A percentile compares a stretch with the other conserved stretches of the same genome.
phyloP scores from a whole-genome alignment of 1,139 yeast species.

The Suhomyces chickasaworum region DNA sequence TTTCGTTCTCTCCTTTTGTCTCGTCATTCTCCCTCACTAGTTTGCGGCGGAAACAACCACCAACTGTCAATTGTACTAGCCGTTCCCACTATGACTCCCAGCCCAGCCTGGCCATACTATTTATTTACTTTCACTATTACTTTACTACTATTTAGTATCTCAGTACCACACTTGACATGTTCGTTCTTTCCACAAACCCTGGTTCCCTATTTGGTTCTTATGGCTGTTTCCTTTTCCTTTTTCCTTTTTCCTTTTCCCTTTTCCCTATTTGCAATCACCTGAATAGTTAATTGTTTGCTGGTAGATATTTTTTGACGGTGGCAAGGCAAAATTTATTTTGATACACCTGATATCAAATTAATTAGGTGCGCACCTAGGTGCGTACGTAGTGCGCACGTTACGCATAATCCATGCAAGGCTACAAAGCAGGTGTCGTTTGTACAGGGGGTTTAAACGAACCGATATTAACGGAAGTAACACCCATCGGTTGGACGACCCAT shows the following conservation, averaged over 20 bases:
- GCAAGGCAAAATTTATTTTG: slow-evolving; percentile 9
- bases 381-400: slow-evolving; percentile 8
- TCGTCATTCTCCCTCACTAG: no score
- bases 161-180: background rate
- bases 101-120: no score
- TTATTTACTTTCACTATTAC: no score
- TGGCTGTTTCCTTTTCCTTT: no score
- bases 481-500: no score
- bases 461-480: slow-evolving; percentile 1
- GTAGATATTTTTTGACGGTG: slow-evolving; percentile 1
- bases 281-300: background rate
- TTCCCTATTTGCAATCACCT: slow-evolving; percentile 1
- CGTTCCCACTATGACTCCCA: no score
- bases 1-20: no score
- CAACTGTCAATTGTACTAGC: no score
- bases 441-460: slow-evolving; percentile 6
- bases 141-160: no score
- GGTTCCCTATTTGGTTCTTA: background rate
- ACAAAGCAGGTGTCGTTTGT: background rate
- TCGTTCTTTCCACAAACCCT: background rate
- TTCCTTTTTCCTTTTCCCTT: no score
- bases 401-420: slow-evolving; percentile 7
- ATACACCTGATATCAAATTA: slow-evolving; percentile 6
- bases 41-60: no score
- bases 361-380: slow-evolving; percentile 11